phyloP scores from a whole-genome alignment of 75 land plant species.

The Cunninghamia lanceolata region DNA sequence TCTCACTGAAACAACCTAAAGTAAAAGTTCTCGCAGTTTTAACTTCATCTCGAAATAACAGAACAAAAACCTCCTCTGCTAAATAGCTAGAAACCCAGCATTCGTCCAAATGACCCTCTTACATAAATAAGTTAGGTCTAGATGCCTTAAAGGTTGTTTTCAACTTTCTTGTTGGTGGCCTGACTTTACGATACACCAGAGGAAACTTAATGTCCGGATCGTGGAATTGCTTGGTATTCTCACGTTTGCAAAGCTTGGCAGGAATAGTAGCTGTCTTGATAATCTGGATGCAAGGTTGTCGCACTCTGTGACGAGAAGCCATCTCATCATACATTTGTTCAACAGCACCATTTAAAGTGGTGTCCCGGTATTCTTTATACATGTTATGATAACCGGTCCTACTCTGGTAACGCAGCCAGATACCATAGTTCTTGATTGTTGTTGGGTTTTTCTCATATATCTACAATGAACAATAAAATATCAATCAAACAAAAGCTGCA shows the following conservation, averaged over 20 bases:
- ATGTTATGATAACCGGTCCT: conserved; percentile 84
- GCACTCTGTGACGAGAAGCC: conserved; percentile 79
- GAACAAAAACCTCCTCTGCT: not conserved
- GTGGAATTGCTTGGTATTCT: conserved; percentile 74
- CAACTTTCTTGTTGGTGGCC: conserved; percentile 24
- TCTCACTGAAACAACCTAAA: not conserved
- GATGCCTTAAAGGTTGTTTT: conserved; percentile 81
- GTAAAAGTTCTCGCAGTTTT: not conserved
- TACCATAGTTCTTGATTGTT: conserved; percentile 66
- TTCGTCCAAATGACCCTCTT: conserved; percentile 5
- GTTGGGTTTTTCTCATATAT: conserved; percentile 75
- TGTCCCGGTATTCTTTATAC: conserved; percentile 83
- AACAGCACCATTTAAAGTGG: conserved; percentile 80
- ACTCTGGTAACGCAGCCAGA: conserved; percentile 76
- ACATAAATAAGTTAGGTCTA: conserved; percentile 42
- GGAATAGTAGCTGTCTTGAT: conserved; percentile 74
- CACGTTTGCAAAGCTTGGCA: conserved; percentile 68
- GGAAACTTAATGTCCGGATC: conserved; percentile 67
- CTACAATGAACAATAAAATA: conserved; percentile 16
- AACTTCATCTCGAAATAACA: not conserved
- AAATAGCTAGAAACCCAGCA: not conserved
- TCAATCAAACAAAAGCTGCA: not conserved
- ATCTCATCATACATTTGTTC: conserved; percentile 82
- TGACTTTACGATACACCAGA: conserved; percentile 53
- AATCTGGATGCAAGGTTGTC: conserved; percentile 81